These are phyloP conservation scores for Amaranthus cruentus DNA, from an alignment of 148 eudicot species.

Conservation along the genomic window DNA sequence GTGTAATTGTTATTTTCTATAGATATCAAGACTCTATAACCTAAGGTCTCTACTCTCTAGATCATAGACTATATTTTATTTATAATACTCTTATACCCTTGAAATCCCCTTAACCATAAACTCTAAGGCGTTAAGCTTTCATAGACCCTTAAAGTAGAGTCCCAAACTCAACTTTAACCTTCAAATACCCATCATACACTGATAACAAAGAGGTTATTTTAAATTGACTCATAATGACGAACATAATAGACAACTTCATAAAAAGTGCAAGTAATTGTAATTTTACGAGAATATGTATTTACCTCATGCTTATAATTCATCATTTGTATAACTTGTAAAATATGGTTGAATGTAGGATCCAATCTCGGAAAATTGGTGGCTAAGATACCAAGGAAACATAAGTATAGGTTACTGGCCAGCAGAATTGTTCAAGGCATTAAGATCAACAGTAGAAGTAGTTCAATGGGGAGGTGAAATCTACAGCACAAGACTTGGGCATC, in stretches of 20 bases:
- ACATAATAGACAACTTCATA: no score
- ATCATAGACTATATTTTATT: no score
- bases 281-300: background rate
- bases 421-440: constrained; percentile 14
- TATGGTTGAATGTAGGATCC: constrained; percentile 17
- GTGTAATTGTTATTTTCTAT: no score
- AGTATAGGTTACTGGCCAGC: constrained; percentile 28
- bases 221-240: background rate
- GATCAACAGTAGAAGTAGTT: constrained; percentile 21
- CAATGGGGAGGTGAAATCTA: constrained; percentile 33
- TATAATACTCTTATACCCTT: no score
- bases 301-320: background rate
- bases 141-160: background rate
- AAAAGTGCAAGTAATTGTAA: no score
- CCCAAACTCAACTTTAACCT: background rate
- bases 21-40: no score
- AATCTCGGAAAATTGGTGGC: constrained; percentile 21
- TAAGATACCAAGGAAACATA: constrained; percentile 20
- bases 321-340: background rate
- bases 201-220: background rate
- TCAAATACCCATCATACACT: background rate
- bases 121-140: background rate
- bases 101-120: no score
- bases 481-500: constrained; percentile 23
- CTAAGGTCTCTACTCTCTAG: no score